Evolutionary conservation across 495 filamentous ascomycete genomes (phyloP).

Genomic region (Podospora tetraspora): DNA sequence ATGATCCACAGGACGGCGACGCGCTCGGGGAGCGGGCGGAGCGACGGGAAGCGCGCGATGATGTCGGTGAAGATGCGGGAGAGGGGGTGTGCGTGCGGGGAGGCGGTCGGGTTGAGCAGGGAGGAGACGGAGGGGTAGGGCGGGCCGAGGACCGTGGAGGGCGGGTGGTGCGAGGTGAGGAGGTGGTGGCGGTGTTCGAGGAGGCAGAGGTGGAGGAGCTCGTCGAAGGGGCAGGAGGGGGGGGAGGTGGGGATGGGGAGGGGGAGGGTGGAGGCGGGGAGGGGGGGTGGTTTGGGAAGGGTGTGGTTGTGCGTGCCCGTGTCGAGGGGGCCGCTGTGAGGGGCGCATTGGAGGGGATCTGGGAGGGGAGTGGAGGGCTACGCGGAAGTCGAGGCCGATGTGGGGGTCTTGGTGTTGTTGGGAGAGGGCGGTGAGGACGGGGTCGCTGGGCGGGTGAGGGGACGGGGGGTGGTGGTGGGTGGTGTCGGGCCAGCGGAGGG

Average conservation of each 20-base stretch:
- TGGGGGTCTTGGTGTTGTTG: slow-evolving; percentile 51
- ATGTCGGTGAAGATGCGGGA: slow-evolving; percentile 82
- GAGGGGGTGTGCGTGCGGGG: slow-evolving; percentile 60
- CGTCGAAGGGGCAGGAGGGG: slow-evolving; percentile 68
- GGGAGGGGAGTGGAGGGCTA: slow-evolving; percentile 49
- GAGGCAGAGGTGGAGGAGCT: slow-evolving; percentile 70
- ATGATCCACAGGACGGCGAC: slow-evolving; percentile 73
- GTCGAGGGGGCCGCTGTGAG: slow-evolving; percentile 34
- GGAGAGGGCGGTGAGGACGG: slow-evolving; percentile 31
- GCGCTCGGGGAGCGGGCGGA: slow-evolving; percentile 65
- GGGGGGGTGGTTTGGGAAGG: slow-evolving; percentile 21
- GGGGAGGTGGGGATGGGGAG: slow-evolving; percentile 52
- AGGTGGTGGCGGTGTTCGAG: slow-evolving; percentile 59
- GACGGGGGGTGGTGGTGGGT: not conserved
- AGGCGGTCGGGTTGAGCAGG: slow-evolving; percentile 61
- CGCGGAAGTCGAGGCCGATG: slow-evolving; percentile 58
- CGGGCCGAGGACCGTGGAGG: slow-evolving; percentile 62
- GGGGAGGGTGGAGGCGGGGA: not conserved
- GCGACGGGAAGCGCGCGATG: slow-evolving; percentile 64
- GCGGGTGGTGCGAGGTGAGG: slow-evolving; percentile 52
- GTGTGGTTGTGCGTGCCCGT: slow-evolving; percentile 31
- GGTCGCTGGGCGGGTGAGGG: slow-evolving; percentile 8
- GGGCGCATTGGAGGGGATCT: slow-evolving; percentile 33
- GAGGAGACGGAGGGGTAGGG: slow-evolving; percentile 70
- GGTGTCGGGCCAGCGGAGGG: slow-evolving; percentile 14